phyloP scores from a whole-genome alignment of 148 eudicot genomes.

The Vaccinium myrtillus region DNA sequence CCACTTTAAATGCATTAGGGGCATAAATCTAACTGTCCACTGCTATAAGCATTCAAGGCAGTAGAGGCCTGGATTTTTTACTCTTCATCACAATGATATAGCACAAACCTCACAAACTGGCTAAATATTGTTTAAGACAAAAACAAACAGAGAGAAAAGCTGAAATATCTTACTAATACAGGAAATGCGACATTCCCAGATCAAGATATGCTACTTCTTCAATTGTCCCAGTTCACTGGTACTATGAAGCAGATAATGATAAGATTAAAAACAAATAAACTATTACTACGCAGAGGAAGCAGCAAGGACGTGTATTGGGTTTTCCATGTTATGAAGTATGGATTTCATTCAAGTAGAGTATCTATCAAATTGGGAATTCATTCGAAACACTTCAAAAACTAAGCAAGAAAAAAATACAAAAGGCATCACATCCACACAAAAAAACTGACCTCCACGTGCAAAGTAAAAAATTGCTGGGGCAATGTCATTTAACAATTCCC shows the following conservation, averaged over 20 bases:
- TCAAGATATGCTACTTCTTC: background rate
- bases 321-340: background rate
- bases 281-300: background rate
- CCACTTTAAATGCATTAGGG: background rate
- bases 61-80: background rate
- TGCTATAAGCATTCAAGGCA: background rate
- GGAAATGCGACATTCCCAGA: background rate
- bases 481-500: constrained; percentile 8
- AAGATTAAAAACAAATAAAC: background rate
- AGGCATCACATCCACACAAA: constrained; percentile 15
- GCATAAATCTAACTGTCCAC: background rate
- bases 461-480: constrained; percentile 1
- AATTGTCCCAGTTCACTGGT: background rate
- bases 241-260: background rate
- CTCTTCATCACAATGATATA: background rate
- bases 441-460: constrained; percentile 18
- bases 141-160: background rate
- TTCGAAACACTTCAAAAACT: background rate
- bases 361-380: background rate
- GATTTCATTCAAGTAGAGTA: background rate
- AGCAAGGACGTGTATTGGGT: background rate
- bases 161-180: background rate
- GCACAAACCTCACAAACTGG: background rate
- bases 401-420: constrained; percentile 18
- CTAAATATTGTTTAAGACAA: background rate